Percentiles rank a stretch among this genome's conserved stretches.
Conservation (phyloP, 2,329 filamentous ascomycete genomes). For the Penicillium sp. region DNA sequence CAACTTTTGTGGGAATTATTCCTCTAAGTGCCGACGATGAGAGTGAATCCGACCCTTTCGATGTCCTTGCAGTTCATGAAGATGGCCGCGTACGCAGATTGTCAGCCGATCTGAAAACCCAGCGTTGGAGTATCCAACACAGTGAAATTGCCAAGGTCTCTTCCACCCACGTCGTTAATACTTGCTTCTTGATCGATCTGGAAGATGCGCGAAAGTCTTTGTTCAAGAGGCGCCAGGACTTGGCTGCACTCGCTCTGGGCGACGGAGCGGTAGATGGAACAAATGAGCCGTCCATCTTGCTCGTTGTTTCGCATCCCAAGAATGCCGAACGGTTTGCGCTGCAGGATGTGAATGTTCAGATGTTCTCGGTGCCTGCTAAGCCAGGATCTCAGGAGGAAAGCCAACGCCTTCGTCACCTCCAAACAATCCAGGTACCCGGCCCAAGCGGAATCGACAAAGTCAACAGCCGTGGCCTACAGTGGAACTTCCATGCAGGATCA, state of each 20-base stretch:
- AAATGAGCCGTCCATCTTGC: constrained; percentile 37
- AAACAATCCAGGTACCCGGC: constrained; percentile 37
- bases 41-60: constrained; percentile 34
- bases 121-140: constrained; percentile 41
- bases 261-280: constrained; percentile 28
- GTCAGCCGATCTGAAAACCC: constrained; percentile 40
- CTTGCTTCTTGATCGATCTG: constrained; percentile 41
- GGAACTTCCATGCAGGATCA: constrained; percentile 42
- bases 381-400: constrained; percentile 27
- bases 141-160: constrained; percentile 32
- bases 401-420: constrained; percentile 38
- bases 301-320: constrained; percentile 42
- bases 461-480: constrained; percentile 29
- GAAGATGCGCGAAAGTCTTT: constrained; percentile 43
- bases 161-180: constrained; percentile 31
- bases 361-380: constrained; percentile 40
- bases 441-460: constrained; percentile 29
- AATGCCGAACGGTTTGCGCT: constrained; percentile 29
- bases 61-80: constrained; percentile 45
- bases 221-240: constrained; percentile 42
- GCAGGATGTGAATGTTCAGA: constrained; percentile 39
- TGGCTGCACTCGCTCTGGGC: constrained; percentile 38
- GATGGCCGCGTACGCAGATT: constrained; percentile 45
- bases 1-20: constrained; percentile 41
- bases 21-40: constrained; percentile 27